Conservation (phyloP, 2,329 filamentous ascomycete genomes). For the Raffaelea ambrosiae region DNA sequence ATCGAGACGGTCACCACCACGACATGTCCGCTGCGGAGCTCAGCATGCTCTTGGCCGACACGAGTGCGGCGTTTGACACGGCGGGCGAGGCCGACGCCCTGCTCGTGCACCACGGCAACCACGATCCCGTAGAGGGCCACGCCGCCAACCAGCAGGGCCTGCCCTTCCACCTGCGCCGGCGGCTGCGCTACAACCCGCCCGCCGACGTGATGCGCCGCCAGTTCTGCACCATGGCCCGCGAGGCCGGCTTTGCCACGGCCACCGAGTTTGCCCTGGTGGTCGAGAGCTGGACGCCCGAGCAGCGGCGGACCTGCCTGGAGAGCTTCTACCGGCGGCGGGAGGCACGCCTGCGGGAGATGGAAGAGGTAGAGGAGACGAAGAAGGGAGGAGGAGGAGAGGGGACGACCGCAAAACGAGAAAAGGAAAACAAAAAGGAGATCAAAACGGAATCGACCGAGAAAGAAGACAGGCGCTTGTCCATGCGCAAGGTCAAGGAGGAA, state of each 20-base stretch:
- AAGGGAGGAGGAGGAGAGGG: slow-evolving; percentile 6
- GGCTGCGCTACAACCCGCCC: slow-evolving; percentile 61
- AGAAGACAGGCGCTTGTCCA: background rate
- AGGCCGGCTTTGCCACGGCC: slow-evolving; percentile 66
- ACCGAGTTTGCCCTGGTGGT: slow-evolving; percentile 85
- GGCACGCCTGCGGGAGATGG: slow-evolving; percentile 30
- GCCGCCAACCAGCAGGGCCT: background rate
- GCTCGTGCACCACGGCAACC: background rate
- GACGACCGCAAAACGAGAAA: background rate
- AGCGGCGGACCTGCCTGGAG: slow-evolving; percentile 70
- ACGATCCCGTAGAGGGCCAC: no score
- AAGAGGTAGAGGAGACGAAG: slow-evolving; percentile 6
- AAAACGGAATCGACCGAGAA: background rate
- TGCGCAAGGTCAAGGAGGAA: background rate
- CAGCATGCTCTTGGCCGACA: slow-evolving; percentile 51
- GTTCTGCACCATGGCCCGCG: slow-evolving; percentile 82
- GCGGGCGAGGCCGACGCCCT: slow-evolving; percentile 3
- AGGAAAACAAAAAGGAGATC: background rate
- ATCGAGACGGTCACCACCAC: slow-evolving; percentile 24
- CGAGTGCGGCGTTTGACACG: slow-evolving; percentile 17
- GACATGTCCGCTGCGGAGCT: slow-evolving; percentile 2
- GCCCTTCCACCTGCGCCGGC: slow-evolving; percentile 18
- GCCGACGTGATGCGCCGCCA: slow-evolving; percentile 67
- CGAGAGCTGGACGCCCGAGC: slow-evolving; percentile 80
- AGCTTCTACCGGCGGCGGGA: slow-evolving; percentile 67